Percentiles rank a stretch among this genome's conserved stretches.
phyloP scores from a whole-genome alignment of 768 basidiomycete genomes.

The Leccinum subgranulosum region DNA sequence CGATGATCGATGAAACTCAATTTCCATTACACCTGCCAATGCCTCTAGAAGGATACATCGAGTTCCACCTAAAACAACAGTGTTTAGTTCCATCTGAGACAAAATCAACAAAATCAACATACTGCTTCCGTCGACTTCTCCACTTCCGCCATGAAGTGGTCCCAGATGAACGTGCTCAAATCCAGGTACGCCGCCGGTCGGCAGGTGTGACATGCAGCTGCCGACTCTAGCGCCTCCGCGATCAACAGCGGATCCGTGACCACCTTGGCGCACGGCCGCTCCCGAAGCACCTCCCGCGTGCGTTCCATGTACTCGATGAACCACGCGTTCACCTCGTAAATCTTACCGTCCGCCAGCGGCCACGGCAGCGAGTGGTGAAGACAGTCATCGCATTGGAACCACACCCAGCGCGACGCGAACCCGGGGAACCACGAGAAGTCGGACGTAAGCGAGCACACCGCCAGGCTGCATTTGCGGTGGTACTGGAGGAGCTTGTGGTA shows the following conservation, averaged over 20 bases:
- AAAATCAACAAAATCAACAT: constrained; percentile 1
- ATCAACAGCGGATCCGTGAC: constrained; percentile 30
- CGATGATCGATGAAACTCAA: constrained; percentile 1
- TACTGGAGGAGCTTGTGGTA: constrained; percentile 37
- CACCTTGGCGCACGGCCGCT: constrained; percentile 30
- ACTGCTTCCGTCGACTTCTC: constrained; percentile 30
- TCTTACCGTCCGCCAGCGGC: constrained; percentile 34
- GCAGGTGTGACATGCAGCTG: constrained; percentile 27
- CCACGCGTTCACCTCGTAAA: constrained; percentile 34
- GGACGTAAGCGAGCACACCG: constrained; percentile 29
- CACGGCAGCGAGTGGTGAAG: constrained; percentile 32
- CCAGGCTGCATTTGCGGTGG: constrained; percentile 33
- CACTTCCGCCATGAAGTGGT: constrained; percentile 29
- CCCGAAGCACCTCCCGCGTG: constrained; percentile 26
- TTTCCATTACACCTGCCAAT: not conserved
- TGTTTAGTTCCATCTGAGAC: constrained; percentile 6
- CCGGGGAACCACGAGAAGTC: constrained; percentile 37
- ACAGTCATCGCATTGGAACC: constrained; percentile 39
- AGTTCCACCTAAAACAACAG: constrained; percentile 27
- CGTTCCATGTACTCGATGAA: constrained; percentile 37
- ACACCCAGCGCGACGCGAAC: constrained; percentile 36
- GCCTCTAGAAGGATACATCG: constrained; percentile 26
- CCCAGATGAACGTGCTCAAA: constrained; percentile 31
- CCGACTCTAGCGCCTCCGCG: constrained; percentile 29
- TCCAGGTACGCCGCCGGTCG: constrained; percentile 31